Conservation (phyloP, 1,284 basidiomycete species). For the Ceratobasidium sp. region DNA sequence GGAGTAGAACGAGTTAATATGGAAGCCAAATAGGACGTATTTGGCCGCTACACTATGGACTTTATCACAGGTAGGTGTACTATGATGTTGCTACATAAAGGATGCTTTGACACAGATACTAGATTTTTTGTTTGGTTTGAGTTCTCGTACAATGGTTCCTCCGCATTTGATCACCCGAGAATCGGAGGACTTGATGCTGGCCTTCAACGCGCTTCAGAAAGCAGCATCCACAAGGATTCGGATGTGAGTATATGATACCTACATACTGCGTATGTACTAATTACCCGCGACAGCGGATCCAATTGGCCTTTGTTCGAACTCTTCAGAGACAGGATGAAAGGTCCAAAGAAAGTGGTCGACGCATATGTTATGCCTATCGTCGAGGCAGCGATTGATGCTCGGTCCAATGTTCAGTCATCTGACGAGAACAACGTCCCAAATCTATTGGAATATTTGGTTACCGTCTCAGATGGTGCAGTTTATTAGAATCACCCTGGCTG, state of each 20-base stretch:
- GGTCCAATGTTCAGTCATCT: neutral
- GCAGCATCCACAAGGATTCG: constrained; percentile 38
- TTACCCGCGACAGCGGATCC: constrained; percentile 40
- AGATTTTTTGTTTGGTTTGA: constrained; percentile 27
- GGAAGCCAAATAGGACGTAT: constrained; percentile 18
- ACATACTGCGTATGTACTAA: neutral
- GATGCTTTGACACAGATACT: neutral
- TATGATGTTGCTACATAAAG: neutral
- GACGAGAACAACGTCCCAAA: constrained; percentile 12
- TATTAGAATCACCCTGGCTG: neutral
- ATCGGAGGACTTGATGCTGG: constrained; percentile 26
- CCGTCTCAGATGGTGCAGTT: constrained; percentile 28
- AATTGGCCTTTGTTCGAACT: constrained; percentile 43
- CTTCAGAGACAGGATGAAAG: constrained; percentile 39
- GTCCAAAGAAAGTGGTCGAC: constrained; percentile 38
- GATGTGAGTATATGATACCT: constrained; percentile 32
- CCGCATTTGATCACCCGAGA: constrained; percentile 20
- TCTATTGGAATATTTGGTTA: constrained; percentile 42
- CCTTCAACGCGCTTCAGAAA: constrained; percentile 35
- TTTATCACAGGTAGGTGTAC: constrained; percentile 23
- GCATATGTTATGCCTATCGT: constrained; percentile 43
- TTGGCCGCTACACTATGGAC: constrained; percentile 35
- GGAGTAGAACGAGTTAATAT: neutral
- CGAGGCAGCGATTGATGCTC: constrained; percentile 14
- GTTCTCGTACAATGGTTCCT: constrained; percentile 26